Base-by-base conservation (phyloP, 2,329 filamentous ascomycete genomes). In the Pezicula neosporulosa region DNA sequence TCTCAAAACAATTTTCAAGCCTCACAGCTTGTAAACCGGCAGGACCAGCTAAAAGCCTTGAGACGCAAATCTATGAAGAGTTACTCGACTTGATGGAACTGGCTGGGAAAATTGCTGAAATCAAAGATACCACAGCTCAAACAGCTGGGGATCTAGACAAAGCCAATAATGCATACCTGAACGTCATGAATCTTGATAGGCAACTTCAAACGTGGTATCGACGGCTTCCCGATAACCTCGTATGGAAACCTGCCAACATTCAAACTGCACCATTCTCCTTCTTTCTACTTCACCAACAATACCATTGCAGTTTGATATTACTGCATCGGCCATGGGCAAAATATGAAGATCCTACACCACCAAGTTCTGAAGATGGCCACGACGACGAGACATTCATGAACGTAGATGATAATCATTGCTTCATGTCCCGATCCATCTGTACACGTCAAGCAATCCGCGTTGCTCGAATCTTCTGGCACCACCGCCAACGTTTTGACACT, bases 1-100 rank as follows among this genome's bases (percentile, higher is more conserved):
- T 78, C 3, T 70, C 75, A 0, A 75, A 70, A 53, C 68, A 71
- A 4, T 74, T 77, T 50, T 72, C 74, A 8, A 66, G 70, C 36
- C 66, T 77, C 1, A 66, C 68, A 2, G 70, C 73, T 10, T 70
- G 66, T 30, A 56, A 58, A 44, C 66, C 63, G 28, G 66, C 68
- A 18, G 68, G 68, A 2, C 60, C 55, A 4, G 58, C 64, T 43
- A 67, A 66, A 48, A 63, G 60, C 51, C 57, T 63, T 33, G 67
- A 66, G 50, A 67, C 64, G 5, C 66, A 76, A 45, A 74, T 80
- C 18, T 77, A 78, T 56, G 74, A 78, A 55, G 68, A 77, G 19
- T 69, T 80, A 7, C 70, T 80, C 35, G 77, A 80, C 55, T 66
- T 81, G n/a, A 78, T 81, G 76, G 77, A 78, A 53, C 66, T 81